phyloP scores from a whole-genome alignment of 108 stramenopile genomes.

The Pseudonitzschia delicatissima region DNA sequence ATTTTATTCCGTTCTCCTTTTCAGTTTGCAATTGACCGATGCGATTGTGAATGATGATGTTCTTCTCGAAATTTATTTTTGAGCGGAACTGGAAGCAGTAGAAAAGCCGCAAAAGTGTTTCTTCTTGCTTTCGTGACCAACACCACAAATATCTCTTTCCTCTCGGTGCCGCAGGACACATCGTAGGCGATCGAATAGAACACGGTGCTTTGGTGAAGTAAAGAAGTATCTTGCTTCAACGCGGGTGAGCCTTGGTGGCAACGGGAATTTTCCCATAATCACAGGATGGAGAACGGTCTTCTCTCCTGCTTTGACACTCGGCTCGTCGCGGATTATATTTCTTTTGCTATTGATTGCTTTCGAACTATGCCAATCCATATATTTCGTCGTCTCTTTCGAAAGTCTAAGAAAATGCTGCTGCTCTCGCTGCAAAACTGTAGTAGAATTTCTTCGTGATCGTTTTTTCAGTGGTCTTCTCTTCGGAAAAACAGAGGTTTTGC shows the following conservation, averaged over 20 bases:
- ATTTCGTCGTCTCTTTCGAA: not conserved
- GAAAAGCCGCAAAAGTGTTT: too few species aligned
- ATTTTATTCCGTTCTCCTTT: too few species aligned
- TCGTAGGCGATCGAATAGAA: not conserved
- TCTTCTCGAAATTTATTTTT: too few species aligned
- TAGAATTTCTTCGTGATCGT: not conserved
- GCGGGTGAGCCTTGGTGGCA: not conserved
- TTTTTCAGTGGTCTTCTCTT: not conserved
- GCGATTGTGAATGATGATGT: too few species aligned
- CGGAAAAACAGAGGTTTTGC: not conserved
- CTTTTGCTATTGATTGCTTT: too few species aligned
- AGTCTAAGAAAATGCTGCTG: not conserved
- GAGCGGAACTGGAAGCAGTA: too few species aligned
- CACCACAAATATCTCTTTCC: too few species aligned
- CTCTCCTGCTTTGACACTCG: too few species aligned
- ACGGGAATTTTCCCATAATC: too few species aligned
- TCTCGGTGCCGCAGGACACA: not conserved
- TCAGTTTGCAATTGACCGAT: too few species aligned
- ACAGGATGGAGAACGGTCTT: not conserved
- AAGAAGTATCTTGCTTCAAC: not conserved
- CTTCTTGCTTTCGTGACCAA: too few species aligned
- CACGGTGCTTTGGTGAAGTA: not conserved
- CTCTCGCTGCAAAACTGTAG: not conserved
- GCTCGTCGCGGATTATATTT: too few species aligned
- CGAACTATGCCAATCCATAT: not conserved